A percentile compares a stretch with the other conserved stretches of the same genome.
Conservation (phyloP, 805 yeast species). For the Kuraishia cidri region DNA sequence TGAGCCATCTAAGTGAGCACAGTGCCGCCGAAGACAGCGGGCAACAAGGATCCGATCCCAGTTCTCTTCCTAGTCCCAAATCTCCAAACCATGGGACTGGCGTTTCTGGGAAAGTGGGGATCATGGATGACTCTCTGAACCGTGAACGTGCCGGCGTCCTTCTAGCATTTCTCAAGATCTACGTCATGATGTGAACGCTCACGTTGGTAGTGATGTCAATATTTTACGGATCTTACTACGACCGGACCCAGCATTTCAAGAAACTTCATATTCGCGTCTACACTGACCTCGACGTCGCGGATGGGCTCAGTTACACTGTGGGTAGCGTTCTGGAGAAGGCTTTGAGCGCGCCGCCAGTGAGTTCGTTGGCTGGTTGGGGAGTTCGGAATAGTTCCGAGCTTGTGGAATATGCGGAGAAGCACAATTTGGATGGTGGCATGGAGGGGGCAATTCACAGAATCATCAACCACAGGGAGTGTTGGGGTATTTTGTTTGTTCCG, state of each 20-base stretch:
- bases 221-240: background rate
- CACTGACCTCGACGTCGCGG: background rate
- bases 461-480: constrained; percentile 24
- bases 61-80: too few species aligned
- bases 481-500: constrained; percentile 53
- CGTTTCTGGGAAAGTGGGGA: background rate
- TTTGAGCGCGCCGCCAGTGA: background rate
- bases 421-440: constrained; percentile 15
- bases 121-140: background rate
- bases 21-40: too few species aligned
- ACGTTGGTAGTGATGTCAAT: background rate
- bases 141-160: background rate
- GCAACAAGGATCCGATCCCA: too few species aligned
- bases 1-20: too few species aligned
- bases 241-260: background rate
- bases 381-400: background rate
- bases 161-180: background rate
- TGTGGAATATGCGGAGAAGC: background rate
- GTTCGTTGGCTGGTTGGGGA: background rate
- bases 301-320: background rate
- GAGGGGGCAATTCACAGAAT: constrained; percentile 4
- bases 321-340: background rate
- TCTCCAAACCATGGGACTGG: too few species aligned
- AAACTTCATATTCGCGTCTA: background rate
- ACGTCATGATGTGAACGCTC: background rate